Base-by-base conservation (phyloP, 331 rosid genomes). In the Cydonia oblonga region DNA sequence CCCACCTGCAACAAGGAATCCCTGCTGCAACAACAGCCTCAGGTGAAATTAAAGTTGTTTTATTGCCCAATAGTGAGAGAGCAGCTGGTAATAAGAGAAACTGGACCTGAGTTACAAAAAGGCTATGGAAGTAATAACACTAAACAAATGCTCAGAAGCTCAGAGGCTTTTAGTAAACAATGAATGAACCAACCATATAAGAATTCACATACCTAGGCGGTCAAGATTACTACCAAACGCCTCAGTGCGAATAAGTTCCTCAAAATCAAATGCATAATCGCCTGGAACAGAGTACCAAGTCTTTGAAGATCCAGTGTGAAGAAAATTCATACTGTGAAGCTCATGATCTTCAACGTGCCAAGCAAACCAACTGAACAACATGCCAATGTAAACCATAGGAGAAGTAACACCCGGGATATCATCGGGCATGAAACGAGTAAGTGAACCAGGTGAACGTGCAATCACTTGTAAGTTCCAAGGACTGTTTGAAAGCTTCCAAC, bases 331-430 rank as follows among this genome's bases (percentile, higher is more conserved):
- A 82, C 99, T 95, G 80, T 95, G 99, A 75, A 95, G 96, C 83
- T 95, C 99, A 75, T 95, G 99, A 88, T 95, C 99, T 88, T 95
- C 99, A 29, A 95, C 96, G 40, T 95, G 99, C 97, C 99, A 95
- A 59, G 99, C 97, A 88, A 95, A 95, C 99, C 97, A 95, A 81
- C 99, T 95, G 81, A 95, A 95, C 76, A 95, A 78, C 99, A 95
- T 95, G 53, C 99, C 99, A 68, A 95, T 91, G 80, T 95, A 95
- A 72, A 95, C 82, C 99, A 95, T 95, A 24, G 97, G 99, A 75
- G 99, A 95, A 79, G 97, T 95, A 66, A 95, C 99, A 61, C 97
- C 97, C 1, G 99, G 99, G 76, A 95, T 95, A 82, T 95, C 97
- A 86, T 95, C 97, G 0, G 97, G 97, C 97, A 95, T 91, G 85